phyloP scores from a whole-genome alignment of 495 filamentous ascomycete species.

The Cenococcum geophilum region DNA sequence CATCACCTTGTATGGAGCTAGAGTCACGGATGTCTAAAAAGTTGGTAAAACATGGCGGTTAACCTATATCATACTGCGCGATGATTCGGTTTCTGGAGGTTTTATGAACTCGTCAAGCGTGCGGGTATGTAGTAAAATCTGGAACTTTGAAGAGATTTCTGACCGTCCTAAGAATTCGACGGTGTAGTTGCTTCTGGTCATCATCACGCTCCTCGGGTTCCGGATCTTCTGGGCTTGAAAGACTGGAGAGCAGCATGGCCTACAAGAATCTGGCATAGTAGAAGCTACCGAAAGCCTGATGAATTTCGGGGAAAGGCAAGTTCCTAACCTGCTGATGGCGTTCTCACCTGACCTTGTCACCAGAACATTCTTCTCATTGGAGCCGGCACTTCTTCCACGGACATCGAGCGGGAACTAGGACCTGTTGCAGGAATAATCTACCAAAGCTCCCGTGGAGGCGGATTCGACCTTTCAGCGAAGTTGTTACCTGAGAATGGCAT shows the following conservation, averaged over 20 bases:
- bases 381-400: conserved; percentile 53
- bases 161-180: conserved; percentile 47
- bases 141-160: conserved; percentile 43
- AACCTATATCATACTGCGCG: conserved; percentile 37
- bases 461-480: conserved; percentile 49
- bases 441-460: conserved; percentile 53
- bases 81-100: conserved; percentile 3
- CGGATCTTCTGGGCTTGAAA: conserved; percentile 52
- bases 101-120: no score
- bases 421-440: conserved; percentile 46
- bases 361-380: conserved; percentile 57
- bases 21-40: conserved; percentile 52
- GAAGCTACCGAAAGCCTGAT: conserved; percentile 61
- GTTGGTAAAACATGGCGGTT: conserved; percentile 48
- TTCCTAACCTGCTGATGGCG: neutral
- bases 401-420: conserved; percentile 54
- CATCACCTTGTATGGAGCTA: conserved; percentile 49
- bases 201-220: conserved; percentile 64
- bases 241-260: conserved; percentile 55
- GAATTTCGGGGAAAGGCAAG: conserved; percentile 48
- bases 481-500: conserved; percentile 45
- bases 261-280: conserved; percentile 67
- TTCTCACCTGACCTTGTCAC: conserved; percentile 1
- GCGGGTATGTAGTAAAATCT: neutral
- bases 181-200: conserved; percentile 78